A percentile compares a stretch with the other conserved stretches of the same genome.
These are phyloP conservation scores for Gastrolobium villosum DNA, from an alignment of 306 rosid species.

Conservation along the genomic window DNA sequence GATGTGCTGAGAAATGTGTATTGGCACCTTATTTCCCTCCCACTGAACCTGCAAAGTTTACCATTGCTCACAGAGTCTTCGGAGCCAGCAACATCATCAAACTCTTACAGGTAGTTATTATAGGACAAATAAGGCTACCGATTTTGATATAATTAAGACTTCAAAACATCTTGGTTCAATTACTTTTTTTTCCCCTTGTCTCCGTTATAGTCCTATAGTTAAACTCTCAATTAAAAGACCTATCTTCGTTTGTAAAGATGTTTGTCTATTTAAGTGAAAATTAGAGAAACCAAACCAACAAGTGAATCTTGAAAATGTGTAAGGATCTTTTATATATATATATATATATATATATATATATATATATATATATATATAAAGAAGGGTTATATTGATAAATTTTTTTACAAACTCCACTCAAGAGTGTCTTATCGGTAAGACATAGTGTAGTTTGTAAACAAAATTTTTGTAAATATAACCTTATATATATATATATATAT, in stretches of 20 bases:
- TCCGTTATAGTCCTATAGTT: background rate
- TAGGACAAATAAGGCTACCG: background rate
- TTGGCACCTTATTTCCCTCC: conserved; percentile 98
- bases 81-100: conserved; percentile 98
- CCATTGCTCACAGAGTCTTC: conserved; percentile 95
- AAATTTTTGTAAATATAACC: no score
- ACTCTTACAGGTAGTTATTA: conserved; percentile 76
- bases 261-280: background rate
- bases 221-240: background rate
- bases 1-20: conserved; percentile 86
- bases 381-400: no score
- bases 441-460: no score
- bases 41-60: conserved; percentile 86
- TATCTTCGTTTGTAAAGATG: background rate
- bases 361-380: no score
- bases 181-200: background rate
- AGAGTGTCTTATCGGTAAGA: no score
- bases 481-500: no score
- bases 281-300: background rate
- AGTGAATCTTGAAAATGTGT: background rate
- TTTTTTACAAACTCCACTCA: no score
- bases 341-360: no score
- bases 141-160: background rate
- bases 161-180: background rate
- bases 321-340: no score